phyloP scores from a whole-genome alignment of 345 rosid species.

The Barbarea vulgaris region DNA sequence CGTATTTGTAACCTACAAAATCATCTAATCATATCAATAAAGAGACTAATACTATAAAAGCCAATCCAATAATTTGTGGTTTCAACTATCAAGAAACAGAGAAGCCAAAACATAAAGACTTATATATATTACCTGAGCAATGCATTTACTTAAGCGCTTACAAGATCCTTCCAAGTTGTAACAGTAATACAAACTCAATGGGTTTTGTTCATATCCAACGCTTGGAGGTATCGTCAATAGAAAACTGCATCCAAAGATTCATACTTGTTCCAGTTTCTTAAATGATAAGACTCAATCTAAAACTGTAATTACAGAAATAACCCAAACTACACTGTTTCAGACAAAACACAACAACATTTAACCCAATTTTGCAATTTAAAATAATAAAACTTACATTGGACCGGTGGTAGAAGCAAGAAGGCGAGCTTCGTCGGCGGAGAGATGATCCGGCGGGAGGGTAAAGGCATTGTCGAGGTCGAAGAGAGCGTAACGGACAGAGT shows the following conservation, averaged over 20 bases:
- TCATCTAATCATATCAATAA: not conserved
- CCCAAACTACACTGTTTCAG: not conserved
- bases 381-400: constrained; percentile 62
- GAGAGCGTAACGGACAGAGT: constrained; percentile 78
- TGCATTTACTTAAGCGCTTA: constrained; percentile 63
- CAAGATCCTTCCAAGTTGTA: constrained; percentile 51
- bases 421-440: constrained; percentile 75
- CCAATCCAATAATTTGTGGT: not conserved
- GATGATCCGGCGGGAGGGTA: constrained; percentile 56
- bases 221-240: constrained; percentile 90
- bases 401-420: constrained; percentile 57
- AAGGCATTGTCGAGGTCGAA: constrained; percentile 61
- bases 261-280: not conserved
- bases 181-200: constrained; percentile 88
- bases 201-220: constrained; percentile 90
- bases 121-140: constrained; percentile 67
- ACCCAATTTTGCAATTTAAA: not conserved
- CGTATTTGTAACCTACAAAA: constrained; percentile 82
- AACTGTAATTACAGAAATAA: too few relatives aligned
- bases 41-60: not conserved
- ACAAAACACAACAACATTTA: not conserved
- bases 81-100: constrained; percentile 17
- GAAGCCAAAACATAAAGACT: not conserved
- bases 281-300: not conserved
- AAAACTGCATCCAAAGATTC: constrained; percentile 49